Evolutionary conservation across 1,284 basidiomycete species (phyloP).

Genomic region (Vanrija humicola): DNA sequence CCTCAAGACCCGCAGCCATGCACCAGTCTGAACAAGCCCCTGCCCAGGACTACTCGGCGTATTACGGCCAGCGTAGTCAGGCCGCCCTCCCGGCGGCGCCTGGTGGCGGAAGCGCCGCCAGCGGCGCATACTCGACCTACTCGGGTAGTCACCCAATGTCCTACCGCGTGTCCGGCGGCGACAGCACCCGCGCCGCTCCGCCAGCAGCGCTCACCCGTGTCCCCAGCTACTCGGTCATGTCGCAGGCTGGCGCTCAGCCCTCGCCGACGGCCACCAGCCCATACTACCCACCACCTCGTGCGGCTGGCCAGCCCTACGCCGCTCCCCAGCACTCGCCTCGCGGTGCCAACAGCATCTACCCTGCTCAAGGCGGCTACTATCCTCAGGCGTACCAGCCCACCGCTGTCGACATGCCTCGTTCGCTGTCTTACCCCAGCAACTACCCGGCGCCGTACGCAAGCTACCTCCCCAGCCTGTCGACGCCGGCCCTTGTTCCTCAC

Average conservation of each 20-base stretch:
- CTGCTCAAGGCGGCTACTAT: conserved; percentile 5
- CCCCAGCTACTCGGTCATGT: conserved; percentile 13
- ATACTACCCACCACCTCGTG: conserved; percentile 12
- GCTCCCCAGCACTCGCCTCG: conserved; percentile 14
- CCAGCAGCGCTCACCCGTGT: conserved; percentile 20
- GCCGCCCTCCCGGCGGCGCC: conserved; percentile 5
- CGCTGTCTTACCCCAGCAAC: conserved; percentile 37
- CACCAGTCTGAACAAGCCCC: conserved; percentile 32
- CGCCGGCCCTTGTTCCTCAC: conserved; percentile 12
- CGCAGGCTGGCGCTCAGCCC: conserved; percentile 10
- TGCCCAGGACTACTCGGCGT: conserved; percentile 20
- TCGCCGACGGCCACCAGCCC: conserved; percentile 14
- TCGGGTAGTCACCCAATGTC: conserved; percentile 32
- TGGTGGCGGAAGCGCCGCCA: conserved; percentile 3
- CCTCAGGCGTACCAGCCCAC: conserved; percentile 8
- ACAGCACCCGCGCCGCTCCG: conserved; percentile 23
- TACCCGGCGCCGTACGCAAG: conserved; percentile 23
- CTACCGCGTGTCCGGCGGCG: conserved; percentile 38
- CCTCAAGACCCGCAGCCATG: conserved; percentile 13
- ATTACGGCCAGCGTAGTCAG: conserved; percentile 10
- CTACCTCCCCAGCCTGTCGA: conserved; percentile 19
- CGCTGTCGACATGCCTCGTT: conserved; percentile 42
- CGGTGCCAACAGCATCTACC: conserved; percentile 6
- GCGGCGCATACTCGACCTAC: conserved; percentile 22
- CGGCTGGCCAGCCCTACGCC: conserved; percentile 11